A percentile compares a stretch with the other conserved stretches of the same genome.
phyloP scores from a whole-genome alignment of 306 rosid species.

The Medicago truncatula region DNA sequence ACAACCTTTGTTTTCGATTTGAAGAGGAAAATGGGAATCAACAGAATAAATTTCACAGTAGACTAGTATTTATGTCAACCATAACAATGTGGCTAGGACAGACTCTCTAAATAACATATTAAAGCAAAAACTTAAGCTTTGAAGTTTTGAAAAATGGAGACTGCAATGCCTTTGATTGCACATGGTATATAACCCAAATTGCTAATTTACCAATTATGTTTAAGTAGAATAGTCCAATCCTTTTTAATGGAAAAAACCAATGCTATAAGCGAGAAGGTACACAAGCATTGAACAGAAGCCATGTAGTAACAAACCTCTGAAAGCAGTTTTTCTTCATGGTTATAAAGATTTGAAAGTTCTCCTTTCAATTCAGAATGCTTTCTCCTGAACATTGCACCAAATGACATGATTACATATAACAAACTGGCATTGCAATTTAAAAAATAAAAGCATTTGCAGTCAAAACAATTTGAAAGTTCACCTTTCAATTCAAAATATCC shows the following conservation, averaged over 20 bases:
- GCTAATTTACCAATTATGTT: conserved; percentile 24
- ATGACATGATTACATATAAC: conserved; percentile 22
- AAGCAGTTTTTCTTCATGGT: conserved; percentile 79
- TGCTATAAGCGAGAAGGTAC: conserved; percentile 29
- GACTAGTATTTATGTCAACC: conserved; percentile 18
- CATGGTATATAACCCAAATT: conserved; percentile 14
- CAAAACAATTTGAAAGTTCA: conserved; percentile 60
- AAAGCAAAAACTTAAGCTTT: conserved; percentile 9
- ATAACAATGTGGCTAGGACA: neutral
- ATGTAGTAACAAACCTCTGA: conserved; percentile 72
- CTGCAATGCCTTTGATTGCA: conserved; percentile 17
- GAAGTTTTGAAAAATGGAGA: conserved; percentile 27
- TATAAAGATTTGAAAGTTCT: conserved; percentile 88
- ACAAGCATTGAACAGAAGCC: conserved; percentile 34
- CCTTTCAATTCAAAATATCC: conserved; percentile 67
- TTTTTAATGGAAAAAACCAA: conserved; percentile 6
- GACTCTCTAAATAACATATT: neutral
- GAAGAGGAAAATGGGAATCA: conserved; percentile 19
- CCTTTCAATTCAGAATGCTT: conserved; percentile 88
- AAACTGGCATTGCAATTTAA: neutral
- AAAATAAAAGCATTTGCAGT: neutral
- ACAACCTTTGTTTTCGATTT: conserved; percentile 14
- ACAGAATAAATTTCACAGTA: neutral
- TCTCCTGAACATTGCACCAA: conserved; percentile 68
- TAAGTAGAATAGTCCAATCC: conserved; percentile 15